Evolutionary conservation across 345 rosid genomes (phyloP).

Genomic region (Mangifera indica): DNA sequence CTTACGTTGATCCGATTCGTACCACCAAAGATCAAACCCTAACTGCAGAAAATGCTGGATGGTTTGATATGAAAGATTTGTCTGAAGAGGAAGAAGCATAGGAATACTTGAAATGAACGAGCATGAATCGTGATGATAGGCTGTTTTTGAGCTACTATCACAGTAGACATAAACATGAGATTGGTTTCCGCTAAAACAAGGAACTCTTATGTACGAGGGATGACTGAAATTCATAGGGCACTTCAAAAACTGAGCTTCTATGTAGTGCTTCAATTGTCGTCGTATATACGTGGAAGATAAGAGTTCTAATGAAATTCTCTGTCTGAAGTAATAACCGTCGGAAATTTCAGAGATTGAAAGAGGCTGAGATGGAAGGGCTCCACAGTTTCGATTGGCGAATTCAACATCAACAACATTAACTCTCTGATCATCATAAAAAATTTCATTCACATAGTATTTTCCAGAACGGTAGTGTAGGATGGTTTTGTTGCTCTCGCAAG

Average conservation of each 20-base stretch:
- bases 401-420: constrained; percentile 37
- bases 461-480: constrained; percentile 17
- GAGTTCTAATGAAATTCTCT: too few relatives aligned
- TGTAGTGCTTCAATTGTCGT: too few relatives aligned
- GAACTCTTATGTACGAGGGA: constrained; percentile 21
- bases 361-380: constrained; percentile 27
- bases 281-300: too few relatives aligned
- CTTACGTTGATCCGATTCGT: not conserved
- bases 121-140: constrained; percentile 28
- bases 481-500: too few relatives aligned
- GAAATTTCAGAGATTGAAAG: constrained; percentile 9
- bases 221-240: constrained; percentile 25
- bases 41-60: constrained; percentile 27
- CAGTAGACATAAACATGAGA: constrained; percentile 32
- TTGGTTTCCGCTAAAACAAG: constrained; percentile 30
- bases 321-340: too few relatives aligned
- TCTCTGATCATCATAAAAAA: constrained; percentile 17
- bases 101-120: constrained; percentile 33
- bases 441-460: constrained; percentile 32
- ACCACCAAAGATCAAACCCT: constrained; percentile 49
- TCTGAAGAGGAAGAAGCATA: constrained; percentile 10
- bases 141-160: constrained; percentile 6
- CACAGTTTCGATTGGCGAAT: constrained; percentile 33
- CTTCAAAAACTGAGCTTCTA: constrained; percentile 17
- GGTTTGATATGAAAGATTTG: constrained; percentile 29